A percentile compares a stretch with the other conserved stretches of the same genome.
Conservation (phyloP, 1,284 basidiomycete genomes). For the Schizophyllum amplum region DNA sequence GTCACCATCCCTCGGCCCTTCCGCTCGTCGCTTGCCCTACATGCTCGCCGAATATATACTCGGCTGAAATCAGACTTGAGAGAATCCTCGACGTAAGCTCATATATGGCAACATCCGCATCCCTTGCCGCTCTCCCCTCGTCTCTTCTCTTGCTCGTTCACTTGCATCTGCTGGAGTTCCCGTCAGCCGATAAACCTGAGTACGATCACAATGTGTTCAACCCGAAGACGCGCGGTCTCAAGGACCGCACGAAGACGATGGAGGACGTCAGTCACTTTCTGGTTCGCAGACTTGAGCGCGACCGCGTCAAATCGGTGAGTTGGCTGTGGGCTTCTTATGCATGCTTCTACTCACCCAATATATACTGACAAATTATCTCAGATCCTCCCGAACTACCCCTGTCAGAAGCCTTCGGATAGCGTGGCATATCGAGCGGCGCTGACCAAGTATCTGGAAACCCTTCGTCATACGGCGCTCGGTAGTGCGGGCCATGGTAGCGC, state of each 20-base stretch:
- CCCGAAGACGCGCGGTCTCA: slow-evolving; percentile 31
- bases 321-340: not conserved
- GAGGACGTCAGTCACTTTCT: slow-evolving; percentile 45
- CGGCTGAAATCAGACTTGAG: too few relatives aligned
- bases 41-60: too few relatives aligned
- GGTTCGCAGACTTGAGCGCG: slow-evolving; percentile 33
- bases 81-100: too few relatives aligned
- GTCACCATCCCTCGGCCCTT: not conserved
- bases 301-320: slow-evolving; percentile 27
- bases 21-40: too few relatives aligned
- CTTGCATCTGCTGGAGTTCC: slow-evolving; percentile 40
- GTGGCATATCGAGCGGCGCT: slow-evolving; percentile 41
- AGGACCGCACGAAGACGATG: slow-evolving; percentile 41
- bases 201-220: slow-evolving; percentile 43
- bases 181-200: slow-evolving; percentile 24
- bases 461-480: slow-evolving; percentile 30
- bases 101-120: not conserved
- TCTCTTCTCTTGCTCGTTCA: slow-evolving; percentile 38
- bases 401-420: slow-evolving; percentile 38
- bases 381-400: slow-evolving; percentile 43
- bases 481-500: slow-evolving; percentile 6
- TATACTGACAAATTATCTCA: slow-evolving; percentile 14
- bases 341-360: not conserved
- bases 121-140: slow-evolving; percentile 17
- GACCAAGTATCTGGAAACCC: slow-evolving; percentile 38